phyloP scores from a whole-genome alignment of 331 rosid genomes.

The Spiraea crenata region DNA sequence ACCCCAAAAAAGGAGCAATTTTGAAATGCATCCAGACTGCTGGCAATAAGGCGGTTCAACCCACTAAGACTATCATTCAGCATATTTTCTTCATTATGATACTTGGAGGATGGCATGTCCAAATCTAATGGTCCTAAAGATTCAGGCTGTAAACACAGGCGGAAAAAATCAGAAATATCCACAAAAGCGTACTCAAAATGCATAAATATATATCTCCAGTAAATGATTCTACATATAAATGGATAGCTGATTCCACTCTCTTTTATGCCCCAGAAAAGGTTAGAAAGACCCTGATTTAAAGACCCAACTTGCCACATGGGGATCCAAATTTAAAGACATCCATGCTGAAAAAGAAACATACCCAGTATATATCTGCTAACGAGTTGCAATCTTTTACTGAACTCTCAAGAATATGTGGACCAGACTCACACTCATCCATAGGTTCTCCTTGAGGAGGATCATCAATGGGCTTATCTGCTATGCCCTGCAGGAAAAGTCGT shows the following conservation, averaged over 20 bases:
- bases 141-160: slow-evolving; percentile 68
- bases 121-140: slow-evolving; percentile 86
- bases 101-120: slow-evolving; percentile 74
- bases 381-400: slow-evolving; percentile 55
- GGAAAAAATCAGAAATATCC: slow-evolving; percentile 22
- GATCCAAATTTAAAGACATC: slow-evolving; percentile 1
- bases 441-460: slow-evolving; percentile 49
- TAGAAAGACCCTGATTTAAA: background rate
- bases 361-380: slow-evolving; percentile 88
- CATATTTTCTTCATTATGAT: slow-evolving; percentile 59
- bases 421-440: slow-evolving; percentile 51
- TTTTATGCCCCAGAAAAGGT: background rate
- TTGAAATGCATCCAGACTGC: slow-evolving; percentile 98
- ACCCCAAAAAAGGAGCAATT: slow-evolving; percentile 85
- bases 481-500: slow-evolving; percentile 44
- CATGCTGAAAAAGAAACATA: slow-evolving; percentile 39
- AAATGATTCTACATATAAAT: no score
- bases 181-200: background rate
- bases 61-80: slow-evolving; percentile 87
- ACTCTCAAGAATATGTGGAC: slow-evolving; percentile 47
- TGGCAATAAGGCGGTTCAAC: slow-evolving; percentile 90
- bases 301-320: slow-evolving; percentile 19
- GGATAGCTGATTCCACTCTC: background rate
- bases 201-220: background rate
- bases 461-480: slow-evolving; percentile 45